Evolutionary conservation across 2,329 filamentous ascomycete genomes (phyloP), one percentile per base, ranked within the genome.

Genomic region (Cladosporium sp.): DNA sequence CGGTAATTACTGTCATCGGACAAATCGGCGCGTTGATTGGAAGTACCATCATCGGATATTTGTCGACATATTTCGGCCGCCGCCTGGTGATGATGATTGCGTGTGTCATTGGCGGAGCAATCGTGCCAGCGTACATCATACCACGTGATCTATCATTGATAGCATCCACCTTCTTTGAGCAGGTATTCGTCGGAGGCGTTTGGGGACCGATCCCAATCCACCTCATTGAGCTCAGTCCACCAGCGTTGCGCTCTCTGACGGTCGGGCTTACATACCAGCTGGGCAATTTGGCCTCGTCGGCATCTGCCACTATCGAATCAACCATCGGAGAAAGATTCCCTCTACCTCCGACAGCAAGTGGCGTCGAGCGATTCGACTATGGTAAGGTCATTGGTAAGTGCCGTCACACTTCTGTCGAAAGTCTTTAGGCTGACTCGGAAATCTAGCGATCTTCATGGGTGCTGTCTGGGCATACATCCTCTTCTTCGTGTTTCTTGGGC

Each of bases 131-230:
- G 1, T 75, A 71, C 59, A 65, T 70, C 17, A 57, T 72, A 17
- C 64, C 68, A 15, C 65, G 64, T 2, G 62, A 61, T 57, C 66
- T 72, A 60, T 61, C 60, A 10, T 60, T 75, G 15, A 68, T 69
- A 1, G 73, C 70, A 2, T 62, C 65, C 8, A 64, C 65, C 0
- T 74, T 75, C 63, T 73, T 73, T 24, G 61, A 71, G 56, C 71
- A 75, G 56, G 73, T 75, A 58, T 73, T 71, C 34, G 68, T 75
- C 12, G 66, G 67, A 6, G 73, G 71, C 1, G 70, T 67, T 2
- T 75, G 71, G 72, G 73, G 73, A 6, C 67, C 68, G 2, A 72
- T 75, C 42, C 72, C 74, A 3, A 72, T 75, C 19, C 69, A 74
- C 50, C 61, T 74, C 1, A 65, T 71, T 28, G 72, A 75, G 54